phyloP scores from a whole-genome alignment of 108 stramenopile genomes.

The Nitzschia palea region DNA sequence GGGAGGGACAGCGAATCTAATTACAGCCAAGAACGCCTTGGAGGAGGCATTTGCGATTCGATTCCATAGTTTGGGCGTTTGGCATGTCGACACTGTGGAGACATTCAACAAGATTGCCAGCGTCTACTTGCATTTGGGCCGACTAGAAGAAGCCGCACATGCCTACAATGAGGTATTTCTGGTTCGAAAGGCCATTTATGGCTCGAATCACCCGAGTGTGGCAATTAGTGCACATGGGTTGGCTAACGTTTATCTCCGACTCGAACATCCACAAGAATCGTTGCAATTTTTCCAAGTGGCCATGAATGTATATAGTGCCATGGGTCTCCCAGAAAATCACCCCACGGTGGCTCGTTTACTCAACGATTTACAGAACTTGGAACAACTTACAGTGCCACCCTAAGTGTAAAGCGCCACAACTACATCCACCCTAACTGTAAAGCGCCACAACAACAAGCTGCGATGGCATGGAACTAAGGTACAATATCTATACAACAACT shows the following conservation, averaged over 20 bases:
- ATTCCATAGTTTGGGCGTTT: slow-evolving; percentile 40
- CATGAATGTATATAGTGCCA: slow-evolving; percentile 22
- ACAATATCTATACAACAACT: too few species aligned
- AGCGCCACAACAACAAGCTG: too few species aligned
- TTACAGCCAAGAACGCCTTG: slow-evolving; percentile 14
- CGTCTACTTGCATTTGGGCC: slow-evolving; percentile 25
- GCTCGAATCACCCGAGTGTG: slow-evolving; percentile 48
- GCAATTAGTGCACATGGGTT: slow-evolving; percentile 55
- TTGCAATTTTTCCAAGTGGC: slow-evolving; percentile 23
- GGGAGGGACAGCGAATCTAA: not conserved
- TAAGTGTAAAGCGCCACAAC: too few species aligned
- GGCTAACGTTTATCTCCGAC: slow-evolving; percentile 36
- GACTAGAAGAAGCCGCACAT: slow-evolving; percentile 21
- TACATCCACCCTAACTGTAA: too few species aligned
- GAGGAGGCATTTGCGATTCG: slow-evolving; percentile 50
- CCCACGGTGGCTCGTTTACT: slow-evolving; percentile 27
- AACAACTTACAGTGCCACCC: too few species aligned
- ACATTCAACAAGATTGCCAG: slow-evolving; percentile 51
- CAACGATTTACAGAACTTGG: slow-evolving; percentile 10
- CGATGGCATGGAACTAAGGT: too few species aligned
- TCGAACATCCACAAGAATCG: slow-evolving; percentile 29
- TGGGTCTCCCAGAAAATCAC: slow-evolving; percentile 28
- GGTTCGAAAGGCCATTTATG: slow-evolving; percentile 47
- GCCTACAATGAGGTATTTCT: slow-evolving; percentile 50
- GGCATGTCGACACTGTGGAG: slow-evolving; percentile 55